These are phyloP conservation scores for Lentinula detonsa DNA, from an alignment of 768 basidiomycete genomes.

Conservation along the genomic window DNA sequence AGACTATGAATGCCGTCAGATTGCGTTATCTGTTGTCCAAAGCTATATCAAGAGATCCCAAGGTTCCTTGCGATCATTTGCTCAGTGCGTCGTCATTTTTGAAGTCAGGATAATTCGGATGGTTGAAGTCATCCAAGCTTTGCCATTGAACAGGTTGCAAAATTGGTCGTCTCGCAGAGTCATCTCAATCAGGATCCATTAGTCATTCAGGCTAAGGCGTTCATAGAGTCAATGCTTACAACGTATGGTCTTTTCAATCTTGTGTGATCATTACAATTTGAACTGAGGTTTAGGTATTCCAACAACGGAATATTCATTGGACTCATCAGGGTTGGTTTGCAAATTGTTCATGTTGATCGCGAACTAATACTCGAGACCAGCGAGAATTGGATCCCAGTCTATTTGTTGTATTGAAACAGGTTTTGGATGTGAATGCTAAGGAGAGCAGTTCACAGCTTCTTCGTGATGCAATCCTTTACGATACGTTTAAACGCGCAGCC, in stretches of 20 bases:
- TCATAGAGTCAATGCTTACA: slow-evolving; percentile 46
- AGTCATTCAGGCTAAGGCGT: slow-evolving; percentile 47
- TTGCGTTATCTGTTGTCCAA: slow-evolving; percentile 55
- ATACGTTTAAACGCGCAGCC: slow-evolving; percentile 39
- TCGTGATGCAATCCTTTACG: slow-evolving; percentile 49
- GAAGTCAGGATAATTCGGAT: not conserved
- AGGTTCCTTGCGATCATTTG: slow-evolving; percentile 41
- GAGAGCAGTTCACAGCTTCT: slow-evolving; percentile 24
- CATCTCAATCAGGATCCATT: slow-evolving; percentile 53
- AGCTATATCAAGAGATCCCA: slow-evolving; percentile 60
- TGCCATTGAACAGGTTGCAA: slow-evolving; percentile 45
- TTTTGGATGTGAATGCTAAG: slow-evolving; percentile 32
- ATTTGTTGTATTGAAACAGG: slow-evolving; percentile 47
- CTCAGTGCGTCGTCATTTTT: slow-evolving; percentile 35
- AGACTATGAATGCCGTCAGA: slow-evolving; percentile 63
- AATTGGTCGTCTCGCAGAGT: slow-evolving; percentile 40
- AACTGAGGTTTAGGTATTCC: slow-evolving; percentile 37
- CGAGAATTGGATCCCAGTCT: slow-evolving; percentile 39
- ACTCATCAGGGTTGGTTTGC: slow-evolving; percentile 46
- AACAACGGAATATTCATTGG: slow-evolving; percentile 50
- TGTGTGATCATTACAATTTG: not conserved
- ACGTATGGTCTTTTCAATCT: slow-evolving; percentile 24
- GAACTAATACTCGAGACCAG: slow-evolving; percentile 22
- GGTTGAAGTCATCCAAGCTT: slow-evolving; percentile 26
- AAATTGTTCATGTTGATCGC: not conserved